Base-by-base conservation (phyloP, 768 basidiomycete genomes). In the Macrolepiota fuliginosa region DNA sequence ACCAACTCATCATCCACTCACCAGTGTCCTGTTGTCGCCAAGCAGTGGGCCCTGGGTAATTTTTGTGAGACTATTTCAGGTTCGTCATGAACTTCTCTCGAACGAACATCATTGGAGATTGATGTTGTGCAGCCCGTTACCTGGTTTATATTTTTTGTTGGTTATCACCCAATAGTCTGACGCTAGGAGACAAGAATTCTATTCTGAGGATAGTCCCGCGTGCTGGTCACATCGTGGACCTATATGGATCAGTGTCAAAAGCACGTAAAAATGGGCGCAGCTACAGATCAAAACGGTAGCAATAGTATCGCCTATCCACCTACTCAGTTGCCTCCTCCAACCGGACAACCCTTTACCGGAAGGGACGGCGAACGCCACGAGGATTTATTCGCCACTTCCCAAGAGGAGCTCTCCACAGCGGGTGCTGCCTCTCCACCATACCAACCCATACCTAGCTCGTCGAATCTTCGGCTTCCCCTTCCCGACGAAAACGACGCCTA, bases 381-480 rank as follows among this genome's bases (percentile, higher is more conserved):
- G 39, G 52, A 53, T 13, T 35, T 59, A 42, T 57, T 62, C 54
- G 58, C 58, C 54, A 58, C 50, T 55, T 61, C 62, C 35, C 50
- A 51, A 22, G 64, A 60, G 50, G 62, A 63, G 45, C 37, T 56
- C 29, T 32, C 25, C 25, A 5, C 13, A 37, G 17, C 46, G 52
- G 29, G 54, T 52, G 24, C 47, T 29, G 36, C 77, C 15, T 78
- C 79, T 9, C 79, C 79, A 17, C 76, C 76, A 0, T 80, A 80
- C 67, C 72, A 70, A 4, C 71, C 69, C 15, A 56, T 70, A 51
- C 69, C 76, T 19, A 76, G 72, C 61, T 66, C 72, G 1, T 76
- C 79, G 15, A 49, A 55, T 24, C 53, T 27, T 37, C 54, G 60
- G 19, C 35, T 61, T 32, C 29, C 7, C 46, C 70, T 75, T 54